Percentiles rank a stretch among this genome's conserved stretches.
These are phyloP conservation scores for Jacaranda mimosifolia DNA, from an alignment of 257 asterid species.

Conservation along the genomic window DNA sequence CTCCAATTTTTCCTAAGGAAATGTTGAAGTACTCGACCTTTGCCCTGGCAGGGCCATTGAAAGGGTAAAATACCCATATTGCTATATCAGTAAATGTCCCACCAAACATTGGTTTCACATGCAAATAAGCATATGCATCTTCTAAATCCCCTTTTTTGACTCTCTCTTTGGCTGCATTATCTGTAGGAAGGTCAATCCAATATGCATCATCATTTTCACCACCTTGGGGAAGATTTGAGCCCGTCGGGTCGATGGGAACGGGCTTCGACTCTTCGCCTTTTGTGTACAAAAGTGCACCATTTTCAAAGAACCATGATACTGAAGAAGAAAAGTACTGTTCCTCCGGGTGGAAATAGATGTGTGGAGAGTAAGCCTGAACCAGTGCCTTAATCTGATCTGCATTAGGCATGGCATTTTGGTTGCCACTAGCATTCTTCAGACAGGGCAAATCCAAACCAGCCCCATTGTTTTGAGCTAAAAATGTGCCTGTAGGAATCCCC, in stretches of 20 bases:
- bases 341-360: conserved; percentile 71
- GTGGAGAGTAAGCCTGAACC: conserved; percentile 61
- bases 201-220: conserved; percentile 73
- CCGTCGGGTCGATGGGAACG: conserved; percentile 45
- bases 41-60: conserved; percentile 78
- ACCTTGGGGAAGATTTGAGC: conserved; percentile 80
- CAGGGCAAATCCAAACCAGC: conserved; percentile 45
- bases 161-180: conserved; percentile 47
- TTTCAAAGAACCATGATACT: conserved; percentile 75
- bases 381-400: conserved; percentile 59
- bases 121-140: conserved; percentile 53
- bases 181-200: conserved; percentile 81
- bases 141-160: conserved; percentile 67
- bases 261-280: conserved; percentile 73
- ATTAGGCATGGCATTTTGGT: conserved; percentile 64
- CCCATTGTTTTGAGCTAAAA: conserved; percentile 50
- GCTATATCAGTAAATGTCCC: conserved; percentile 74
- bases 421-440: conserved; percentile 53
- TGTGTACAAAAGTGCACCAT: conserved; percentile 68
- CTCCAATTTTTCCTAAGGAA: conserved; percentile 64
- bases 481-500: conserved; percentile 68
- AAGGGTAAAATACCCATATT: conserved; percentile 82
- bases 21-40: conserved; percentile 66
- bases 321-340: conserved; percentile 77
- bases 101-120: conserved; percentile 77